These are phyloP conservation scores for Chlorella sp. DNA, from an alignment of 139 green algal species.

Conservation along the genomic window DNA sequence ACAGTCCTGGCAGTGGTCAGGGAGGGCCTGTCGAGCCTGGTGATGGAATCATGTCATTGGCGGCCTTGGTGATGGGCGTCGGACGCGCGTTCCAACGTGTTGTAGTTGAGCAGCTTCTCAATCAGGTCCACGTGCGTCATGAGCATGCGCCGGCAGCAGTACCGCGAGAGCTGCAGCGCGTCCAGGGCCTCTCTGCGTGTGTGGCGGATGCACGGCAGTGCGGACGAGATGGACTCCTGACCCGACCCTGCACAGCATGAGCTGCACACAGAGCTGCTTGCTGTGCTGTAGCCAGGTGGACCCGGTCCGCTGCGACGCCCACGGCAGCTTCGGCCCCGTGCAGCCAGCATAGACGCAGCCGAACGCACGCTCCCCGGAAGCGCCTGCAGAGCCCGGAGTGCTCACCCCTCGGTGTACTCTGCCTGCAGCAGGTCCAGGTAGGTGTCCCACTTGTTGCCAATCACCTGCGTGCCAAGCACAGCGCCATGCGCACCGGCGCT, in stretches of 20 bases:
- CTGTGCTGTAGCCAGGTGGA: too few species aligned
- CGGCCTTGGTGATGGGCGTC: too few species aligned
- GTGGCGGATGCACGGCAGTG: background rate
- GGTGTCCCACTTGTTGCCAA: slow-evolving; percentile 99
- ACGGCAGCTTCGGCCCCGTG: too few species aligned
- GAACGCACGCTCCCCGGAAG: too few species aligned
- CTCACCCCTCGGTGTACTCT: slow-evolving; percentile 63
- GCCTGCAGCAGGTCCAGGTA: slow-evolving; percentile 93
- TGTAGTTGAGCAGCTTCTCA: slow-evolving; percentile 99
- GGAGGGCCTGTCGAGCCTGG: too few species aligned
- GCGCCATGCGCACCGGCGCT: background rate
- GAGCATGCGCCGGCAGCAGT: slow-evolving; percentile 98
- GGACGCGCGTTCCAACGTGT: slow-evolving; percentile 69
- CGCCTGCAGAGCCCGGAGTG: too few species aligned
- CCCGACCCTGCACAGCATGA: background rate
- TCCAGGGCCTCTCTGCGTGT: slow-evolving; percentile 95
- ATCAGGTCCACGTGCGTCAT: slow-evolving; percentile 99
- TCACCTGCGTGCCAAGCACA: slow-evolving; percentile 61
- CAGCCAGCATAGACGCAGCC: too few species aligned
- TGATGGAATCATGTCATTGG: too few species aligned
- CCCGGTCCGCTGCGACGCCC: too few species aligned
- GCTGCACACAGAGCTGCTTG: background rate
- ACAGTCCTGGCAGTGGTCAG: too few species aligned
- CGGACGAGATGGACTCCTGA: too few species aligned
- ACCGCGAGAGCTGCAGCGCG: slow-evolving; percentile 84